Evolutionary conservation across 2,329 filamentous ascomycete species (phyloP).

Genomic region (Trichoderma semiorbis): DNA sequence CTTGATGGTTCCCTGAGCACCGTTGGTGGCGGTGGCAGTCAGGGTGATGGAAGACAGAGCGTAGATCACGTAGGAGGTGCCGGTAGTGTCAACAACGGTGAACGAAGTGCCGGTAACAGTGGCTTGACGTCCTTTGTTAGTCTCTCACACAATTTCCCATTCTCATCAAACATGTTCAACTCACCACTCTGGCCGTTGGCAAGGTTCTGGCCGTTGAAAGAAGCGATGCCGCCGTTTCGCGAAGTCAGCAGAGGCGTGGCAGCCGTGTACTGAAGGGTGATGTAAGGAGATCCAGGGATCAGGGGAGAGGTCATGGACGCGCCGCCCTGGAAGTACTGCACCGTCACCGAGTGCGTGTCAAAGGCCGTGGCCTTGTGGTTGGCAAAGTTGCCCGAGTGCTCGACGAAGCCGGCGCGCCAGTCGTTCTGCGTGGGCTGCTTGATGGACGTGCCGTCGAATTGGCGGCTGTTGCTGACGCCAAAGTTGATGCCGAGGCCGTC

Average conservation of each 20-base stretch:
- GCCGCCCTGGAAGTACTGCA: constrained; percentile 25
- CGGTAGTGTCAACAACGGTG: constrained; percentile 24
- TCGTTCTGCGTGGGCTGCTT: constrained; percentile 25
- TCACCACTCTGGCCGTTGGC: constrained; percentile 21
- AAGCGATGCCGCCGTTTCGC: constrained; percentile 22
- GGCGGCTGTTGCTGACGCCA: constrained; percentile 23
- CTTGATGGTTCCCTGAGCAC: constrained; percentile 19
- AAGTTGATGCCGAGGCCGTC: constrained; percentile 24
- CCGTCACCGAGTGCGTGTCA: constrained; percentile 24
- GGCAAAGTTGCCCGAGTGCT: constrained; percentile 24
- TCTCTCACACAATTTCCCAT: neutral
- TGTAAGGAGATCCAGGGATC: constrained; percentile 25
- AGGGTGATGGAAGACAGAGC: constrained; percentile 24
- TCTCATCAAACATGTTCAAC: neutral
- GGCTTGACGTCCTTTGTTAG: constrained; percentile 1
- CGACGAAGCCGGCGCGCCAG: constrained; percentile 24
- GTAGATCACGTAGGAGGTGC: constrained; percentile 24
- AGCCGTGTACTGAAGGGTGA: constrained; percentile 24
- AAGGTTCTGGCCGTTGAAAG: constrained; percentile 24
- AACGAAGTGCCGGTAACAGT: constrained; percentile 23
- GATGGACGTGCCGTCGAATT: constrained; percentile 26
- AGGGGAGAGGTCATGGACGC: constrained; percentile 23
- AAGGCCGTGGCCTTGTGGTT: constrained; percentile 27
- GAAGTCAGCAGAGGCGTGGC: constrained; percentile 23
- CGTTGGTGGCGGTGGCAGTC: constrained; percentile 21